Base-by-base conservation (phyloP, 2,329 filamentous ascomycete species). In the Aspergillus sp. region DNA sequence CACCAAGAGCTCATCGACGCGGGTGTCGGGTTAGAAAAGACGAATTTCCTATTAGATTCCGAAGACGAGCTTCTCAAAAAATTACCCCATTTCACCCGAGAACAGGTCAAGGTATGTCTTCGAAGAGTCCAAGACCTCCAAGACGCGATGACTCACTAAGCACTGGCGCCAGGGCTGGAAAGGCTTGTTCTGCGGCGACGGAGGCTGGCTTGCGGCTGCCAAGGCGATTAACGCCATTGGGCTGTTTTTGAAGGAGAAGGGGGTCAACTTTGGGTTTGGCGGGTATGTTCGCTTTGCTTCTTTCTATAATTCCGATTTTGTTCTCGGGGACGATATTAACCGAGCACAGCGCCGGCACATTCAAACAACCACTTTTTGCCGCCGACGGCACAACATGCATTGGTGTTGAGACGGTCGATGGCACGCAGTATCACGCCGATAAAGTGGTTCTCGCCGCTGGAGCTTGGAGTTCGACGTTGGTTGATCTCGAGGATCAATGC, bases 401-500 rank as follows among this genome's bases (percentile, higher is more conserved):
- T n/a, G 55, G 55, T 11, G 55, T 57, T 7, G 55, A 57, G 25
- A 57, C 55, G 3, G 47, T 52, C 1, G 55, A 57, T 19, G 55
- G 55, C 11, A 57, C 47, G 13, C 30, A 34, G 22, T 57, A 57
- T 25, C 31, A 57, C 25, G 55, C 55, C 23, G 48, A 57, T 23
- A 57, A 57, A 25, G 55, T 52, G 13, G 55, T 57, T 46, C 48
- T 57, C 4, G 55, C 55, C 4, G 38, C 55, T 19, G 55, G 55
- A 6, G 55, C 55, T 6, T 57, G 55, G 55, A 57, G 48, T 25
- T 25, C 55, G 5, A 57, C 55, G 8, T 23, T 57, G 74, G 28
- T 80, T 74, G 0, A 77, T 82, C 7, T 73, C 82, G 25, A 78
- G 77, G 58, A 80, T 79, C 8, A 81, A 80, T 19, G 81, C 80